phyloP scores from a whole-genome alignment of 2,329 filamentous ascomycete genomes.

The Aspergillus ochraceus region DNA sequence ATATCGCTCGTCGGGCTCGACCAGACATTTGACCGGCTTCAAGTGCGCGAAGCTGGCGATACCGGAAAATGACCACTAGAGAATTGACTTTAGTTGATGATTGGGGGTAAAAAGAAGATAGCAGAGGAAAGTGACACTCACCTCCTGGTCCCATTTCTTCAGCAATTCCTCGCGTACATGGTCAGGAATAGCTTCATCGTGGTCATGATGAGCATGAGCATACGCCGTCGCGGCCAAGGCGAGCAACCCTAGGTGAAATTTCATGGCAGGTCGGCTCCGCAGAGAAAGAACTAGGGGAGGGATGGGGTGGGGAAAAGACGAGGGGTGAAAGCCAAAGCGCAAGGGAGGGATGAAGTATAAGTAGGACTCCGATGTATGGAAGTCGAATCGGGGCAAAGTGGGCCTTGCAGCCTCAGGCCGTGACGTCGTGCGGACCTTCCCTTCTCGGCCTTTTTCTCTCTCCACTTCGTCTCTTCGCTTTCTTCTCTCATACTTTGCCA shows the following conservation, averaged over 20 bases:
- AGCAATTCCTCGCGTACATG: conserved; percentile 44
- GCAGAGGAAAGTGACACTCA: conserved; percentile 28
- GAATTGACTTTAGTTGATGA: background rate
- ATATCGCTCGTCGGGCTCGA: conserved; percentile 62
- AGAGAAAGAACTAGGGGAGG: background rate
- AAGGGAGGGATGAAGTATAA: conserved; percentile 4
- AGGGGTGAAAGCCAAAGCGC: conserved; percentile 4
- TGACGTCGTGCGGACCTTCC: conserved; percentile 39
- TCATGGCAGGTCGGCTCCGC: conserved; percentile 21
- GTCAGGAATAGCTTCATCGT: conserved; percentile 40
- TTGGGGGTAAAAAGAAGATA: background rate
- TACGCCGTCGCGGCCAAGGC: conserved; percentile 34
- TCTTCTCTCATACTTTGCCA: too few species aligned
- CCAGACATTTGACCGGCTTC: conserved; percentile 67
- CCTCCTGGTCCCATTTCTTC: conserved; percentile 50
- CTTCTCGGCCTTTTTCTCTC: conserved; percentile 26
- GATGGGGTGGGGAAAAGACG: background rate
- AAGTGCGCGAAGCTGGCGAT: conserved; percentile 75
- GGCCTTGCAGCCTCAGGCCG: conserved; percentile 19
- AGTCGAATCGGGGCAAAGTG: conserved; percentile 1
- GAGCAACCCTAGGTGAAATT: conserved; percentile 31
- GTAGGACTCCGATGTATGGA: conserved; percentile 16
- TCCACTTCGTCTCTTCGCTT: background rate
- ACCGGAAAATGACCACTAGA: conserved; percentile 66
- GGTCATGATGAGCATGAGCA: conserved; percentile 42